Evolutionary conservation across 345 rosid species (phyloP).

Genomic region (Tarenaya hassleriana): DNA sequence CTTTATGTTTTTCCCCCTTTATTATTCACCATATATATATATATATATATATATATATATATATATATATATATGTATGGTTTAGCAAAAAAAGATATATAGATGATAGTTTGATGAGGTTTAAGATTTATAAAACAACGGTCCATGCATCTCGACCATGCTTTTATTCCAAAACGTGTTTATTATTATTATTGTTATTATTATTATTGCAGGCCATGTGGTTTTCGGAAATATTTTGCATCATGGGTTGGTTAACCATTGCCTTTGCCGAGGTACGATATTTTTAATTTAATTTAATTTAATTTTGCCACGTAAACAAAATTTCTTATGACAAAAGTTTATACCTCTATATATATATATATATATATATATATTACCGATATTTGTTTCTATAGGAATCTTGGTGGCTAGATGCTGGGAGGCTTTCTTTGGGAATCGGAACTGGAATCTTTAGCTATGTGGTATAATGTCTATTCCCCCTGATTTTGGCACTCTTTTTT

Average conservation of each 20-base stretch:
- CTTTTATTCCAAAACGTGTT: too few relatives aligned
- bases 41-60: too few relatives aligned
- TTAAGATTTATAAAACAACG: too few relatives aligned
- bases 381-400: constrained; percentile 28
- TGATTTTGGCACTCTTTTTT: constrained; percentile 10
- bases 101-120: too few relatives aligned
- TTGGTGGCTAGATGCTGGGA: constrained; percentile 50
- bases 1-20: too few relatives aligned
- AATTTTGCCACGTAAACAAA: constrained; percentile 16
- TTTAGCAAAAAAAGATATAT: too few relatives aligned
- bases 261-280: constrained; percentile 37
- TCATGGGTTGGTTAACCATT: constrained; percentile 49
- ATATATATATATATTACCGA: background rate
- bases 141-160: too few relatives aligned
- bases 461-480: constrained; percentile 21
- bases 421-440: constrained; percentile 50
- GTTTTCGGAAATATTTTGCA: constrained; percentile 46
- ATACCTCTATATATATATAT: too few relatives aligned
- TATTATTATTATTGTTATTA: background rate
- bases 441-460: constrained; percentile 58
- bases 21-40: too few relatives aligned
- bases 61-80: too few relatives aligned
- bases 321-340: too few relatives aligned
- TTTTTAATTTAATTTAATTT: background rate
- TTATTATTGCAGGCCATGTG: constrained; percentile 41